phyloP scores from a whole-genome alignment of 306 rosid genomes.

The Quercus engelmannii region DNA sequence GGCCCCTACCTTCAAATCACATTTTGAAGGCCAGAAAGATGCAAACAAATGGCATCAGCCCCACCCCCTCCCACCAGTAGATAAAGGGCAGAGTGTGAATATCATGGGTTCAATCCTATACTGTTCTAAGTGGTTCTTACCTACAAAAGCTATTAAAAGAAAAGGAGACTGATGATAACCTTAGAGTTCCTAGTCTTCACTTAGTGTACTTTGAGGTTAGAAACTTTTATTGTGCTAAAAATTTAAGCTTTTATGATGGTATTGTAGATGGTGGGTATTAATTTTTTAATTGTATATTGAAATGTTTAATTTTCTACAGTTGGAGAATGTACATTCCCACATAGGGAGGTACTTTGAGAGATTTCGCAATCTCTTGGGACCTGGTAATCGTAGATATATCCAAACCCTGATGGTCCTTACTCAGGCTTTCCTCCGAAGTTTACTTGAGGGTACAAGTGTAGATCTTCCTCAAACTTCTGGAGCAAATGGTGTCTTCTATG shows the following conservation, averaged over 20 bases:
- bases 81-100: not conserved
- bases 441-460: slow-evolving; percentile 34
- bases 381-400: slow-evolving; percentile 89
- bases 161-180: not conserved
- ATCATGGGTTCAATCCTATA: not conserved
- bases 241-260: not conserved
- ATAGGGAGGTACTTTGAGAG: slow-evolving; percentile 69
- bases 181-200: not conserved
- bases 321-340: slow-evolving; percentile 72
- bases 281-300: slow-evolving; percentile 18
- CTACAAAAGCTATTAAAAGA: not conserved
- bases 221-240: not conserved
- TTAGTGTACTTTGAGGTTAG: slow-evolving; percentile 4
- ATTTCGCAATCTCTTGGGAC: slow-evolving; percentile 77
- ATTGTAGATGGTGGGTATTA: slow-evolving; percentile 5
- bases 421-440: slow-evolving; percentile 59
- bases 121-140: not conserved
- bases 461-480: slow-evolving; percentile 33
- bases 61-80: not conserved
- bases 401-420: slow-evolving; percentile 76
- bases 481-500: slow-evolving; percentile 40
- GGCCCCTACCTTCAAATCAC: too few relatives aligned
- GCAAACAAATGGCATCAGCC: not conserved
- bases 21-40: too few relatives aligned
- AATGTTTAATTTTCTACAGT: slow-evolving; percentile 41